phyloP scores from a whole-genome alignment of 768 basidiomycete genomes.

The Tylopilus intermedius region DNA sequence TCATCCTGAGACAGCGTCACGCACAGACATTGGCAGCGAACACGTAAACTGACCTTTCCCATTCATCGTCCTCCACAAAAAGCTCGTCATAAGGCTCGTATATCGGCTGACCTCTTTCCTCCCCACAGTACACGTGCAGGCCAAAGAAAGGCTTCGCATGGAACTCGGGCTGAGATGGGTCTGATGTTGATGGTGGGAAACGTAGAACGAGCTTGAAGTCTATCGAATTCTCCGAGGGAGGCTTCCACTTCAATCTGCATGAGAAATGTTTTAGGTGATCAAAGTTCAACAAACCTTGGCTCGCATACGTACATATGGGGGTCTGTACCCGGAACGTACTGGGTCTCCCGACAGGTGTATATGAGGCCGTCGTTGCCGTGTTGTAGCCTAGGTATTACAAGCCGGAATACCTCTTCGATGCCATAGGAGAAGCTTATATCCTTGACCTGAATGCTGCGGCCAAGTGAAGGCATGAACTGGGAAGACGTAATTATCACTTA shows the following conservation, averaged over 20 bases:
- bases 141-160: constrained; percentile 81
- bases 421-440: constrained; percentile 83
- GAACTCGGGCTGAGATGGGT: constrained; percentile 67
- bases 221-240: constrained; percentile 94
- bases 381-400: constrained; percentile 79
- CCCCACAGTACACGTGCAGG: constrained; percentile 79
- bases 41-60: constrained; percentile 70
- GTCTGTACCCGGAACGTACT: constrained; percentile 82
- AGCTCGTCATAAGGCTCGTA: constrained; percentile 87
- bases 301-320: constrained; percentile 83
- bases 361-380: constrained; percentile 96
- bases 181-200: constrained; percentile 63
- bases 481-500: constrained; percentile 35
- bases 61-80: constrained; percentile 83
- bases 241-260: constrained; percentile 94
- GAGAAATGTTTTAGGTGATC: constrained; percentile 5
- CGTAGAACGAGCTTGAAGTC: constrained; percentile 96
- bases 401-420: constrained; percentile 77
- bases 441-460: constrained; percentile 75
- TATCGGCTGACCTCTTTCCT: constrained; percentile 43
- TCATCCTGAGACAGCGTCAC: constrained; percentile 54
- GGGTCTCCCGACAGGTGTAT: constrained; percentile 85
- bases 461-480: constrained; percentile 6
- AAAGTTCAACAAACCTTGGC: constrained; percentile 21
- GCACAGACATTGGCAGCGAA: not conserved